Evolutionary conservation across 257 asterid species (phyloP), one percentile per base, ranked within the genome.

Genomic region (Solanum rostratum): DNA sequence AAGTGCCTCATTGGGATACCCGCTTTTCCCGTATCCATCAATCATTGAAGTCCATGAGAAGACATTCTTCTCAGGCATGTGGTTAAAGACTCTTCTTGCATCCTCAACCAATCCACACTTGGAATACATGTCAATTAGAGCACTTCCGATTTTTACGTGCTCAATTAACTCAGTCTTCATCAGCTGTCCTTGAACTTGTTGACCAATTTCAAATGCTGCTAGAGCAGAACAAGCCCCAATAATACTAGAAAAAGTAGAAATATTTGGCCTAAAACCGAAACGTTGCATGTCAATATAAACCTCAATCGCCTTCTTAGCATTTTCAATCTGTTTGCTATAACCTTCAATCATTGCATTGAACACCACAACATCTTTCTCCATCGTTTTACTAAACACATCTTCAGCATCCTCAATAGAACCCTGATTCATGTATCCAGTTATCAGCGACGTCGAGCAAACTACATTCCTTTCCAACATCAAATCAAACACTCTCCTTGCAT

Each of bases 291-390:
- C 89, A 45, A 94, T 84, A 53, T 91, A 95, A 54, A 92, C 80
- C 70, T 90, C 92, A 49, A 95, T 84, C 2, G 96, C 96, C 88
- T 89, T 92, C 88, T 94, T 91, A 39, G 95, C 94, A 33, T 86
- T 92, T 85, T 90, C 92, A 80, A 93, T 88, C 10, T 92, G 90
- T 88, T 90, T 92, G 50, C 99, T 95, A 65, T 93, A 95, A 20
- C 97, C 99, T 91, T 95, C 99, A n/a, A 95, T 95, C 99, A 95
- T 94, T n/a, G 98, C 93, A 84, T 95, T 95, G 89, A 91, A 94
- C 87, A 92, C 96, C 87, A 95, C 98, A 54, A 88, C 92, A 65
- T 94, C 97, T 92, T 94, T 95, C 84, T 87, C 92, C 65, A 27
- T 10, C 0, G 97, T 94, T 85, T 84, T 91, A 13, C 71, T 70